Percentiles rank a stretch among this genome's conserved stretches.
These are phyloP conservation scores for Dioscorea cayenensis DNA, from an alignment of 116 monocot genomes.

Conservation along the genomic window DNA sequence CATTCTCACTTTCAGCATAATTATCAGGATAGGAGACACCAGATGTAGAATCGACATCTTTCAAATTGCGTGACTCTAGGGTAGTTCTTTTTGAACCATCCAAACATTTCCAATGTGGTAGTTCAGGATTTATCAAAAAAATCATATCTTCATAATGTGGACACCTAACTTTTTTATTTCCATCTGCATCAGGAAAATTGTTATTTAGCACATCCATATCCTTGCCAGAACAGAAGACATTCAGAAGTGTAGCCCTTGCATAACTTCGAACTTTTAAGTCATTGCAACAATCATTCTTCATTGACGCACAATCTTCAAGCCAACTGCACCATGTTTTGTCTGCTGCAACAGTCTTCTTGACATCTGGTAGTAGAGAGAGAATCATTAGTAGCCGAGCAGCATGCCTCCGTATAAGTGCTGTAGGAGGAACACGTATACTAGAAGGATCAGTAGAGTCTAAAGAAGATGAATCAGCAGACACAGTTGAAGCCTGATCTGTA, in stretches of 20 bases:
- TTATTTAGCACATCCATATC: constrained; percentile 7
- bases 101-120: constrained; percentile 51
- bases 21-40: constrained; percentile 5
- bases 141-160: constrained; percentile 78
- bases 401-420: constrained; percentile 88
- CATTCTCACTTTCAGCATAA: constrained; percentile 6
- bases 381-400: constrained; percentile 77
- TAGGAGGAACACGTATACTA: constrained; percentile 78
- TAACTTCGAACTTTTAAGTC: constrained; percentile 88
- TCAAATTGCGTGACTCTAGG: constrained; percentile 12
- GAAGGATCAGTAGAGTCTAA: constrained; percentile 48
- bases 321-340: constrained; percentile 73
- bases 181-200: constrained; percentile 7
- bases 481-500: constrained; percentile 29
- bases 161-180: constrained; percentile 21
- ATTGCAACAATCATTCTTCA: constrained; percentile 52
- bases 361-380: constrained; percentile 66
- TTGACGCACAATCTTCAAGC: constrained; percentile 86
- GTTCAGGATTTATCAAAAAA: constrained; percentile 82
- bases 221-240: constrained; percentile 36
- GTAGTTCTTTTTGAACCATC: constrained; percentile 4
- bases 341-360: constrained; percentile 42
- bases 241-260: constrained; percentile 69
- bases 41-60: constrained; percentile 2
- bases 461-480: constrained; percentile 35